Evolutionary conservation across 495 filamentous ascomycete species (phyloP), one percentile per base, ranked within the genome.

Genomic region (Thermothielavioides terrestris): DNA sequence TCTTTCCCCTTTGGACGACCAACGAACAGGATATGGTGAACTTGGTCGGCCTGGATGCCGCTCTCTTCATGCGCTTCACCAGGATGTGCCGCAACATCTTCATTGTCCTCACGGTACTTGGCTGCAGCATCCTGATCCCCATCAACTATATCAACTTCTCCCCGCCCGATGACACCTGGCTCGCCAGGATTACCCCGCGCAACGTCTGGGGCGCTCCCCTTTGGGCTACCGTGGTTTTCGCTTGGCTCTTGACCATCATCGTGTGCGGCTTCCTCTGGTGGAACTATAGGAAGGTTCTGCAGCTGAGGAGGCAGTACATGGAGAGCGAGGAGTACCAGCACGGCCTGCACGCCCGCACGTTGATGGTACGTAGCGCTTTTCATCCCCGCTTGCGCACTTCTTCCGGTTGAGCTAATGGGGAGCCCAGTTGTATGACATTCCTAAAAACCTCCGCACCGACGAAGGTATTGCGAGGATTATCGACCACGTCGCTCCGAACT

Each of bases 81-180:
- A 75, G 79, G 42, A 95, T 98, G 91, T 91, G 87, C 62, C 84
- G 92, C 41, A 89, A 94, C 58, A 83, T 98, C 27, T 92, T 97
- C 58, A 69, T 85, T 43, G 59, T 77, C 27, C 68, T 95, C 57
- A 77, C 81, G 42, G 59, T 94, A 18, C 64, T 95, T 25, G 89
- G 87, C 4, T 88, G 85, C 58, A 67, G 71, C 27, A 77, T 97
- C 46, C 72, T 97, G 62, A 86, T 97, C 47, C 94, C 92, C 3
- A 68, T 94, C 56, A 92, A 95, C 58, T 65, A 88, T 41, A 71
- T 77, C 0, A 67, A 78, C 28, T 78, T 59, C 18, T 49, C 63
- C 3, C 58, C 71, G 15, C 79, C 84, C 43, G 67, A 72, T 17
- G 56, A 67, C 9, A 71, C 78, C 66, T 63, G 74, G 76, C 54